Conservation (phyloP, 2,329 filamentous ascomycete species). For the Thelonectria rubi region DNA sequence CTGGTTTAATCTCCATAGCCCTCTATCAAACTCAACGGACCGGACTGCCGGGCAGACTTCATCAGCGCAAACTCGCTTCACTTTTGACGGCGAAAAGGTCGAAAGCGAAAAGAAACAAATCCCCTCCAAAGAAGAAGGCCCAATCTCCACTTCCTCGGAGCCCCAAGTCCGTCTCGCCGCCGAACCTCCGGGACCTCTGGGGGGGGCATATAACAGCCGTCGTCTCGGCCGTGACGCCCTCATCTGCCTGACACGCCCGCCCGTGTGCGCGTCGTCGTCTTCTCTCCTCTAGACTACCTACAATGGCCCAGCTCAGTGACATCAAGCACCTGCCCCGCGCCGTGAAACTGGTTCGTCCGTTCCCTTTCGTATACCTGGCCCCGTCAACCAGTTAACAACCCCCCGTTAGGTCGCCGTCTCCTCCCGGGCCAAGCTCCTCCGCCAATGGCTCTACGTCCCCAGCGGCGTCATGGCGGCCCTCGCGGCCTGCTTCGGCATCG, state of each 20-base stretch:
- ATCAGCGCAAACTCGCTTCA: no score
- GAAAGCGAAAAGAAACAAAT: background rate
- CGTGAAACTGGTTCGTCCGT: conserved; percentile 33
- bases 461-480: conserved; percentile 53
- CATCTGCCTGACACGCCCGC: conserved; percentile 14
- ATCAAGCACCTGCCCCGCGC: conserved; percentile 33
- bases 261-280: background rate
- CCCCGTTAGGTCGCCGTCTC: conserved; percentile 36
- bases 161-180: conserved; percentile 19
- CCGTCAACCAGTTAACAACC: no score
- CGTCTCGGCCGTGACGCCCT: background rate
- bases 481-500: conserved; percentile 54
- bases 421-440: conserved; percentile 31
- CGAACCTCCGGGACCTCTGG: background rate
- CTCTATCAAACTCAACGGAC: no score
- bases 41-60: no score
- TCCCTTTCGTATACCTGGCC: no score
- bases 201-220: background rate
- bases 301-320: conserved; percentile 32
- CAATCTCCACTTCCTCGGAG: conserved; percentile 17
- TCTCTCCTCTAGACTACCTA: conserved; percentile 8
- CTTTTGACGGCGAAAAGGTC: no score
- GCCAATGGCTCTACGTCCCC: conserved; percentile 62
- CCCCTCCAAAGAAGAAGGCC: conserved; percentile 5
- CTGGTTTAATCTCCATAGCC: no score